phyloP scores from a whole-genome alignment of 2,329 filamentous ascomycete genomes.

The Lachnellula occidentalis region DNA sequence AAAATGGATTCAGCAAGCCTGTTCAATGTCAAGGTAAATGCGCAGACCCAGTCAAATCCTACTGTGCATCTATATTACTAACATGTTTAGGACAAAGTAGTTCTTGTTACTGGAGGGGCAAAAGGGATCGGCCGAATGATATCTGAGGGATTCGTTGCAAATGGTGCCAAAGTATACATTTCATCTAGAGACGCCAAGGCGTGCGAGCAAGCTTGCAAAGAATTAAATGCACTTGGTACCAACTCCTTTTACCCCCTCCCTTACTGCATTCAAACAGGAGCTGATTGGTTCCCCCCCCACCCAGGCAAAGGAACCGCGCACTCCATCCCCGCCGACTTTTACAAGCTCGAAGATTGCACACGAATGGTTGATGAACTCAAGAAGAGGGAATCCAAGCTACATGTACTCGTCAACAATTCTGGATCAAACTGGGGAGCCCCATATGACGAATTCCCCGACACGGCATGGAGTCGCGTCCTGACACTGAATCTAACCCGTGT shows the following conservation, averaged over 20 bases:
- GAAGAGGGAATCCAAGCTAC: constrained; percentile 46
- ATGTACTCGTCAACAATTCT: constrained; percentile 62
- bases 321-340: constrained; percentile 56
- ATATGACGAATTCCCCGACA: constrained; percentile 54
- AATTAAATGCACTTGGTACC: constrained; percentile 47
- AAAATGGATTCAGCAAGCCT: constrained; percentile 50
- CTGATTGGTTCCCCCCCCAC: neutral
- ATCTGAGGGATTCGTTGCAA: constrained; percentile 57
- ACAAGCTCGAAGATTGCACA: constrained; percentile 53
- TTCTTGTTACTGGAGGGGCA: constrained; percentile 52
- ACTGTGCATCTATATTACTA: constrained; percentile 1
- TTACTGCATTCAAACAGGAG: neutral
- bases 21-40: constrained; percentile 53
- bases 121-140: constrained; percentile 66
- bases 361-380: constrained; percentile 52
- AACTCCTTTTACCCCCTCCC: neutral
- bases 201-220: constrained; percentile 53
- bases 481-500: constrained; percentile 58
- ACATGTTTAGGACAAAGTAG: constrained; percentile 43
- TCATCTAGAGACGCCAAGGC: constrained; percentile 58
- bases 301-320: constrained; percentile 48
- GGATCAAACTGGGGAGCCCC: constrained; percentile 60
- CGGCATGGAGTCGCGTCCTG: constrained; percentile 53
- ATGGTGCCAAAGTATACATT: constrained; percentile 65
- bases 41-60: neutral